Evolutionary conservation across 2,329 filamentous ascomycete species (phyloP).

Genomic region (Cytospora leucostoma): DNA sequence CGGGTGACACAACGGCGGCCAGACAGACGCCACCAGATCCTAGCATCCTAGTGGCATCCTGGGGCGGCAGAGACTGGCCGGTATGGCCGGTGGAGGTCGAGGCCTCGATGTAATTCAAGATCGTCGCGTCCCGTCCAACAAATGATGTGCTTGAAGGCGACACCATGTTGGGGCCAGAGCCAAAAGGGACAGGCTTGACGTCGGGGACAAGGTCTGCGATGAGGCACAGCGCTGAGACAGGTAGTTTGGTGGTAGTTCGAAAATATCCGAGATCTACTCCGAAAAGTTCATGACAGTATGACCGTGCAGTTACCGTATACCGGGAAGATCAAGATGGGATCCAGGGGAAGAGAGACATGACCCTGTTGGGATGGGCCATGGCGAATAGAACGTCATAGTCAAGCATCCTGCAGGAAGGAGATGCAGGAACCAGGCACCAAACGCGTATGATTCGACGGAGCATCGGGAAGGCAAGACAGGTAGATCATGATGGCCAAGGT

Average conservation of each 20-base stretch:
- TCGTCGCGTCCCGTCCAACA: background rate
- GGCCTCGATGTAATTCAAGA: background rate
- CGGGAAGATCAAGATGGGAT: background rate
- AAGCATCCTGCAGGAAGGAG: background rate
- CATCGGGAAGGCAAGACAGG: slow-evolving; percentile 1
- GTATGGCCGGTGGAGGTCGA: background rate
- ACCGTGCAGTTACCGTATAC: background rate
- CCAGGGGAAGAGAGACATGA: background rate
- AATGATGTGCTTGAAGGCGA: background rate
- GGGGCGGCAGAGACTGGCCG: background rate
- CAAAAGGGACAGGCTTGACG: background rate
- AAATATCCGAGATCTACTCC: background rate
- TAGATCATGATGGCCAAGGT: background rate
- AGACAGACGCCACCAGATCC: background rate
- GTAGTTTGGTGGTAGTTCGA: background rate
- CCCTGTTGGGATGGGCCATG: background rate
- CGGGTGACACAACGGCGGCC: background rate
- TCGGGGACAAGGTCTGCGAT: background rate
- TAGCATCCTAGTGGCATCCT: background rate
- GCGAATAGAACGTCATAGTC: slow-evolving; percentile 14
- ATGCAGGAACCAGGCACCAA: slow-evolving; percentile 14
- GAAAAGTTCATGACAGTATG: background rate
- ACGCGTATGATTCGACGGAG: slow-evolving; percentile 5
- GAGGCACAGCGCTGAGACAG: slow-evolving; percentile 12
- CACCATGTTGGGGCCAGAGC: background rate